A percentile compares a stretch with the other conserved stretches of the same genome.
phyloP scores from a whole-genome alignment of 192 early-diverging fungal species.

The Podochytrium sp. region DNA sequence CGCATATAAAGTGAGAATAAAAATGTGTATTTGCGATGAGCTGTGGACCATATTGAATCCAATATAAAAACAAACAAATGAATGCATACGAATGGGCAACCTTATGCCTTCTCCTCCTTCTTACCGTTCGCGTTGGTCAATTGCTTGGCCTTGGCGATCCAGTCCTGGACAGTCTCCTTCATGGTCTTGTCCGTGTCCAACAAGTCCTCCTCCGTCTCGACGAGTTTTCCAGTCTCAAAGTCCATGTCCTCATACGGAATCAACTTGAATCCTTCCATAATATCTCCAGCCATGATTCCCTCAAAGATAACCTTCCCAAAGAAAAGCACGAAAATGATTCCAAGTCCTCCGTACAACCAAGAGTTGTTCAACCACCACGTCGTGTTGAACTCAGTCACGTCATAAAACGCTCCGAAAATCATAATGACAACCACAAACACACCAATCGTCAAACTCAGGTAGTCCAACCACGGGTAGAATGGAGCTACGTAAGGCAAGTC shows the following conservation, averaged over 20 bases:
- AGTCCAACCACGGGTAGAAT: conserved; percentile 26
- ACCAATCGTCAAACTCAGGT: conserved; percentile 12
- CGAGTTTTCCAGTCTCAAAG: conserved; percentile 22
- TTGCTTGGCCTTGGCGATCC: no score
- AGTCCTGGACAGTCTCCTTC: no score
- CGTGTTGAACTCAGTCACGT: neutral
- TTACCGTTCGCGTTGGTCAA: no score
- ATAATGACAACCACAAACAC: conserved; percentile 5
- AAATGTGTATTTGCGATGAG: no score
- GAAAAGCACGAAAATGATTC: neutral
- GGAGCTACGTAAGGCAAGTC: conserved; percentile 32
- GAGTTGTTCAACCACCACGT: conserved; percentile 11
- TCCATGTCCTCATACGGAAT: conserved; percentile 21
- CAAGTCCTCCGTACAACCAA: conserved; percentile 22
- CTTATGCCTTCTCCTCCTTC: no score
- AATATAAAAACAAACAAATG: no score
- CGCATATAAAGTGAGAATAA: no score
- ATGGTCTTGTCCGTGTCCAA: no score
- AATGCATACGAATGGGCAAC: no score
- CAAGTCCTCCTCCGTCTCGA: no score
- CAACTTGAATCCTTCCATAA: neutral
- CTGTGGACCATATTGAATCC: no score
- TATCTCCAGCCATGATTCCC: neutral
- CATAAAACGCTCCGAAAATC: conserved; percentile 10
- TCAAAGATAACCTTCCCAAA: neutral